phyloP scores from a whole-genome alignment of 2,329 filamentous ascomycete genomes.

The Ophiosphaerella herpotricha region DNA sequence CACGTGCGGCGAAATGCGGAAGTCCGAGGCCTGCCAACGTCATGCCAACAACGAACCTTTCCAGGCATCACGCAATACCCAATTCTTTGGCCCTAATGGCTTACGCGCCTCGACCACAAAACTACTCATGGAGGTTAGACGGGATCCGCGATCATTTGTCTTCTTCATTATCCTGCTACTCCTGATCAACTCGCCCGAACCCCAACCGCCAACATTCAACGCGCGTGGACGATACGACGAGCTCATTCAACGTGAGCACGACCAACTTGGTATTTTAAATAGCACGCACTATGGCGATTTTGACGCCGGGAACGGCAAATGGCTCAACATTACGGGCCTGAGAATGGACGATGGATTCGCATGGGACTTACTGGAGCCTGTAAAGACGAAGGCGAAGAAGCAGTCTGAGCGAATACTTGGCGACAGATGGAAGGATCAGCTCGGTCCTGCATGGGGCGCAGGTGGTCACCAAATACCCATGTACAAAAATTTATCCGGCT shows the following conservation, averaged over 20 bases:
- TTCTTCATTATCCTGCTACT: slow-evolving; percentile 45
- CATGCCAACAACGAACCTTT: slow-evolving; percentile 2
- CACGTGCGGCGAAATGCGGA: slow-evolving; percentile 10
- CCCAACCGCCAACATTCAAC: slow-evolving; percentile 39
- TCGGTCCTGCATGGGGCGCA: slow-evolving; percentile 45
- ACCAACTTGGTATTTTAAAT: slow-evolving; percentile 53
- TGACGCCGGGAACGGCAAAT: slow-evolving; percentile 50
- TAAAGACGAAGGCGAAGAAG: slow-evolving; percentile 67
- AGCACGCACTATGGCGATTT: slow-evolving; percentile 53
- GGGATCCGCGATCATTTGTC: slow-evolving; percentile 43
- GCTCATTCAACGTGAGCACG: slow-evolving; percentile 56
- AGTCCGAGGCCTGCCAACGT: slow-evolving; percentile 13
- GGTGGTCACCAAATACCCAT: slow-evolving; percentile 55
- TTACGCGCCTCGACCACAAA: slow-evolving; percentile 10
- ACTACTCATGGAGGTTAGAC: slow-evolving; percentile 43
- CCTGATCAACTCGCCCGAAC: slow-evolving; percentile 45
- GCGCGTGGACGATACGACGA: slow-evolving; percentile 48
- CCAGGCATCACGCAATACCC: neutral
- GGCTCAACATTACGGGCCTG: slow-evolving; percentile 72
- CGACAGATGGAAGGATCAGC: slow-evolving; percentile 31
- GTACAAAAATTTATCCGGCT: slow-evolving; percentile 81
- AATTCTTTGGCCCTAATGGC: slow-evolving; percentile 27
- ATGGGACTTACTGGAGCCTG: slow-evolving; percentile 73
- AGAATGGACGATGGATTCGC: slow-evolving; percentile 73
- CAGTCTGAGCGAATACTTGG: slow-evolving; percentile 53